These are phyloP conservation scores for Colletotrichum nymphaeae DNA, from an alignment of 2,329 filamentous ascomycete species.

Conservation along the genomic window DNA sequence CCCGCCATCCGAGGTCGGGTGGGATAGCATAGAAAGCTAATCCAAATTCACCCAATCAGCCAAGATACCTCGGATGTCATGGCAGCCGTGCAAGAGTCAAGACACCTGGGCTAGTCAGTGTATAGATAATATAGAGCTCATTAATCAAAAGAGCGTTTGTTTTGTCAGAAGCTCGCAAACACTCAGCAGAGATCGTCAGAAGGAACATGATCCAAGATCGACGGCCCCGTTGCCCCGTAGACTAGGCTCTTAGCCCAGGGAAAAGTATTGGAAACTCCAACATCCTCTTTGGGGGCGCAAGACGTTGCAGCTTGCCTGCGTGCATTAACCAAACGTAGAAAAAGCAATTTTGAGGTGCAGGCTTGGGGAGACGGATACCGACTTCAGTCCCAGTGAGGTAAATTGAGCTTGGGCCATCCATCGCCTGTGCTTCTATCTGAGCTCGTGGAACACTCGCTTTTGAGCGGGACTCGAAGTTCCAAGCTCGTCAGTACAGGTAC, in stretches of 20 bases:
- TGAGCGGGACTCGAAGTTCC: background rate
- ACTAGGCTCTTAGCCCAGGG: background rate
- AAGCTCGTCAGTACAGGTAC: background rate
- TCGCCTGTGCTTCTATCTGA: background rate
- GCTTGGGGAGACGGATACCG: constrained; percentile 10
- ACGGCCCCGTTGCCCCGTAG: background rate
- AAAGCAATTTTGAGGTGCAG: constrained; percentile 15
- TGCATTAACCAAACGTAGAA: background rate
- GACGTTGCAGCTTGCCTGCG: constrained; percentile 14
- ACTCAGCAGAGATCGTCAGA: background rate
- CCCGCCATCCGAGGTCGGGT: background rate
- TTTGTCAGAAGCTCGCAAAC: background rate
- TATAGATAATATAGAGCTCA: background rate
- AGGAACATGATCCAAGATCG: background rate
- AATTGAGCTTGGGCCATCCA: constrained; percentile 11
- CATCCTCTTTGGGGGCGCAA: background rate
- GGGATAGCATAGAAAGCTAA: background rate
- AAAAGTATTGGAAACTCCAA: background rate
- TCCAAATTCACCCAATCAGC: background rate
- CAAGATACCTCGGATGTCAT: background rate
- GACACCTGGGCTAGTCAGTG: background rate
- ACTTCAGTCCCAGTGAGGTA: constrained; percentile 1
- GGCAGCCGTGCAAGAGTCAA: background rate
- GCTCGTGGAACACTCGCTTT: background rate
- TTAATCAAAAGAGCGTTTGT: background rate